phyloP scores from a whole-genome alignment of 306 rosid species.

The Quercus gilva region DNA sequence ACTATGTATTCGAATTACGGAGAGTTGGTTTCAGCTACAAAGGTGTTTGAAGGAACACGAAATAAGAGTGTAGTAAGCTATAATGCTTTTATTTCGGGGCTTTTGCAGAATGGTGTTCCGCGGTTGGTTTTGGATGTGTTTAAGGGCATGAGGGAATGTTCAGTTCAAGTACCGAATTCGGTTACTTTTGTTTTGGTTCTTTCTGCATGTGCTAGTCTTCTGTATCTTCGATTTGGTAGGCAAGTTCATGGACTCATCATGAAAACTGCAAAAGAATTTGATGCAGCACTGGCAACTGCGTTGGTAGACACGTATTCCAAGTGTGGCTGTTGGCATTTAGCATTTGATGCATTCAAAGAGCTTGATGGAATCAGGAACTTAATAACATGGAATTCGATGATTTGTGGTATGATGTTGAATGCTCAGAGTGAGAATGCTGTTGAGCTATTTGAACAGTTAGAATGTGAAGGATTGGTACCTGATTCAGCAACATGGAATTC shows the following conservation, averaged over 20 bases:
- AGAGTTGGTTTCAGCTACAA: constrained; percentile 36
- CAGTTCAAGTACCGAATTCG: constrained; percentile 29
- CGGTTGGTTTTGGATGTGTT: constrained; percentile 48
- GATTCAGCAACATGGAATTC: constrained; percentile 81
- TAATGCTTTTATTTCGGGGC: constrained; percentile 64
- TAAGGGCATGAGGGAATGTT: constrained; percentile 40
- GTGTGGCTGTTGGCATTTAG: constrained; percentile 58
- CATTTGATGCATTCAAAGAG: constrained; percentile 38
- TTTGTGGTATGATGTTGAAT: constrained; percentile 69
- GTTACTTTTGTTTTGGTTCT: constrained; percentile 59
- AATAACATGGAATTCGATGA: constrained; percentile 68
- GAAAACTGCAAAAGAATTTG: constrained; percentile 31
- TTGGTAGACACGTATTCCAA: constrained; percentile 71
- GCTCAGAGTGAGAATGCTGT: constrained; percentile 45
- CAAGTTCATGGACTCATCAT: constrained; percentile 61
- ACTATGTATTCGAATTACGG: constrained; percentile 48
- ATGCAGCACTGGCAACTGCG: constrained; percentile 52
- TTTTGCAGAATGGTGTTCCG: constrained; percentile 46
- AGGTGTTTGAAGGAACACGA: constrained; percentile 46
- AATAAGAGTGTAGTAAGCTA: constrained; percentile 58
- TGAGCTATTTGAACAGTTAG: constrained; percentile 41
- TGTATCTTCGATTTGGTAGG: constrained; percentile 40
- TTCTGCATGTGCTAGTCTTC: constrained; percentile 53
- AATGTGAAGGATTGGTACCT: constrained; percentile 45
- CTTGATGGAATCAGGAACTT: constrained; percentile 36